phyloP scores from a whole-genome alignment of 2,329 filamentous ascomycete species.

The Penicillium sp. region DNA sequence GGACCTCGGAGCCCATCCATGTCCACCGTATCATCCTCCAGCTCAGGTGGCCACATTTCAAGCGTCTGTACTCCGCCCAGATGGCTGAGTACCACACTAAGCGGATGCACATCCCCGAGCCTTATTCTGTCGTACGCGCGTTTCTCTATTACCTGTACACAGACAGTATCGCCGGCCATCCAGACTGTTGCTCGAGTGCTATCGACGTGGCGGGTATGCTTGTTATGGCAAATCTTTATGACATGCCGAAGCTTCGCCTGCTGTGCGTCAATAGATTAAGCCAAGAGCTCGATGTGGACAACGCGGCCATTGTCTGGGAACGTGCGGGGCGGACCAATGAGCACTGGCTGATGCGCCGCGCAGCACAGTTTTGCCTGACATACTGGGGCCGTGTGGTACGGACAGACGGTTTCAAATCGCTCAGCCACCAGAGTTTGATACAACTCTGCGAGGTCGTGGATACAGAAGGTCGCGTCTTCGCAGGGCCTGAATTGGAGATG shows the following conservation, averaged over 20 bases:
- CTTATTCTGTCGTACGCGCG: slow-evolving; percentile 87
- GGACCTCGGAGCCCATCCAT: slow-evolving; percentile 78
- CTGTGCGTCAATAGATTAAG: slow-evolving; percentile 87
- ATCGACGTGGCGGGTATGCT: slow-evolving; percentile 88
- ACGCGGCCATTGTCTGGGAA: slow-evolving; percentile 95
- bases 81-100: slow-evolving; percentile 98
- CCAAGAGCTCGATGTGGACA: slow-evolving; percentile 88
- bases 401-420: slow-evolving; percentile 77
- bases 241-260: slow-evolving; percentile 87
- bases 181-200: slow-evolving; percentile 61
- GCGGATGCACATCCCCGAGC: slow-evolving; percentile 96
- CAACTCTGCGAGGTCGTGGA: slow-evolving; percentile 93
- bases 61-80: slow-evolving; percentile 82
- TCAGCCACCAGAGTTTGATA: slow-evolving; percentile 76
- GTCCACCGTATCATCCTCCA: slow-evolving; percentile 94
- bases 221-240: slow-evolving; percentile 97
- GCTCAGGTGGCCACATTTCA: slow-evolving; percentile 95
- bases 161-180: slow-evolving; percentile 70
- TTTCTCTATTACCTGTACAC: slow-evolving; percentile 98
- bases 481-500: slow-evolving; percentile 75
- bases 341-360: slow-evolving; percentile 87
- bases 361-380: slow-evolving; percentile 82
- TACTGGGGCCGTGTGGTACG: slow-evolving; percentile 95
- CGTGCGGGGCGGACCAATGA: slow-evolving; percentile 85
- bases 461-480: slow-evolving; percentile 84